Evolutionary conservation across 1,284 basidiomycete species (phyloP), one percentile per base, ranked within the genome.

Genomic region (Phylloboletellus chloephorus): DNA sequence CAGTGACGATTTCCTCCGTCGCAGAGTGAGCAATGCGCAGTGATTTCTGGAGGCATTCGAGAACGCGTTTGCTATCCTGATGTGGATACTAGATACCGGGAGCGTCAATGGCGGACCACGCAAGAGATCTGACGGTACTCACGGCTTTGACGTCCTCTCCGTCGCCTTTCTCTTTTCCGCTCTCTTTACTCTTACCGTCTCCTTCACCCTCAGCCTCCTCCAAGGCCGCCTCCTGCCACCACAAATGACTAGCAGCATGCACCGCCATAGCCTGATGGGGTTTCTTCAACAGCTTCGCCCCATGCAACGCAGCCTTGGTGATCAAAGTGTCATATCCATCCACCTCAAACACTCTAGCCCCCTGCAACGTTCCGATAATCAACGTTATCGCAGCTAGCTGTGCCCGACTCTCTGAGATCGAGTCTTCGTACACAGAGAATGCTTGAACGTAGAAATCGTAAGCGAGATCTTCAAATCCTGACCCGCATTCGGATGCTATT

Each of bases 381-480:
- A 94, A 74, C 5, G 88, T 90, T 58, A 97, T 94, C 19, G 92
- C 91, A 58, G 93, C 89, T 15, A 97, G 68, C 63, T 97, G 93
- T 1, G 90, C 89, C 10, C 91, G 79, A 33, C 83, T 88, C 59
- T 96, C 93, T 32, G 88, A 91, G 41, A 97, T 96, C 54, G 78
- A 85, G 60, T 97, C 94, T 61, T 97, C 93, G 66, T 96, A 96
- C 9, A 96, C 90, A 21, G 85, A 89, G 61, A 96, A 94, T 0
- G 92, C 91, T 60, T 95, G 90, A 7, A 96, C 93, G 58, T 93
- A 95, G 53, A 96, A 82, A 62, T 97, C 93, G 61, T 96, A 97
- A 17, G 89, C 82, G 43, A 96, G 78, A 58, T 96, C 91, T 63
- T 95, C 91, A 49, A 96, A 89, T 1, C 57, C 59, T 0, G 49